Percentiles rank a stretch among this genome's conserved stretches.
Evolutionary conservation across 1,284 basidiomycete genomes (phyloP).

Genomic region (Trametes hirsuta): DNA sequence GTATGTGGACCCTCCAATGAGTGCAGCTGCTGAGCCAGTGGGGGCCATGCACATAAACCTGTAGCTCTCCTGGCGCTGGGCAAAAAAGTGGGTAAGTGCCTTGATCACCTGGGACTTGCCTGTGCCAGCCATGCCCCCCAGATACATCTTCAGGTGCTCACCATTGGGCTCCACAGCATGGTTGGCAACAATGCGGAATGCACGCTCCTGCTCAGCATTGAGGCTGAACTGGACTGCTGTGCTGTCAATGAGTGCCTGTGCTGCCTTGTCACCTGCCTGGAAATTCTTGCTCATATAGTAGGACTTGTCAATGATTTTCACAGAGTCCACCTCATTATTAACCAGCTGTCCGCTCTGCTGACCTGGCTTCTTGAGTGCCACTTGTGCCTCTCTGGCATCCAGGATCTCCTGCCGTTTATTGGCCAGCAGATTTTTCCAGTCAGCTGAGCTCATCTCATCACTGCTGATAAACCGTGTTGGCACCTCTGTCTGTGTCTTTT

Average conservation of each 20-base stretch:
- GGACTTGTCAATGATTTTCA: background rate
- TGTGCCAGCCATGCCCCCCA: background rate
- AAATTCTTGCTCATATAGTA: background rate
- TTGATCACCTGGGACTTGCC: constrained; percentile 45
- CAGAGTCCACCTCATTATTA: background rate
- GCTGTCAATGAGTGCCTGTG: no score
- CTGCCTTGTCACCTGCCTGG: background rate
- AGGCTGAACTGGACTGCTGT: no score
- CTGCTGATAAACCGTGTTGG: background rate
- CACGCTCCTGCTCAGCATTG: no score
- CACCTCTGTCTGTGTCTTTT: no score
- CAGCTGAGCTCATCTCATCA: background rate
- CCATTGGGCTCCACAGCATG: constrained; percentile 21
- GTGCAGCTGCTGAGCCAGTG: constrained; percentile 41
- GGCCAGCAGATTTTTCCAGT: background rate
- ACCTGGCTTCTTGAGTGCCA: background rate
- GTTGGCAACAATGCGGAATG: no score
- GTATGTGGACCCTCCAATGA: constrained; percentile 43
- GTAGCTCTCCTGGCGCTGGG: constrained; percentile 25
- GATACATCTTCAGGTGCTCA: constrained; percentile 29
- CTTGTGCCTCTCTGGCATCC: background rate
- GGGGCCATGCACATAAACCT: constrained; percentile 39
- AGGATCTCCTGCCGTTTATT: background rate
- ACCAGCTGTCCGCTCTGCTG: background rate
- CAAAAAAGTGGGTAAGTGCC: constrained; percentile 38